Base-by-base conservation (phyloP, 345 rosid species). In the Cochlearia excelsa region DNA sequence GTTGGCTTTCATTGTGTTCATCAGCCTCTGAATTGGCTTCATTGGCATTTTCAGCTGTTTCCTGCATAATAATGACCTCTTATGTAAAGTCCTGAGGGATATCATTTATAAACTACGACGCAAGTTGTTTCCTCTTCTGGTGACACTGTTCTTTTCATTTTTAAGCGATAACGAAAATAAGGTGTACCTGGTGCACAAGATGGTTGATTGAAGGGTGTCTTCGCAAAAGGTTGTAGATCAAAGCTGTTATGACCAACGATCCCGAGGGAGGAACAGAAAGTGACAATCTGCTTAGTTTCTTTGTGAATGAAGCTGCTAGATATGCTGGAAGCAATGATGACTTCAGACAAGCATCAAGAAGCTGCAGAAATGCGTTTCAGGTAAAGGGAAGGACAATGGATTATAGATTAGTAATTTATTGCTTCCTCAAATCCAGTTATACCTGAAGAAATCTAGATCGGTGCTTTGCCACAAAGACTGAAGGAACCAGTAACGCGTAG, bases 291-390 rank as follows among this genome's bases (percentile, higher is more conserved):
- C 97, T 87, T 72, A 93, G 73, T 74, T 82, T 89, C 82, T 89
- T 93, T 9, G 84, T 79, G 76, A 89, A 93, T 44, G 95, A 83
- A 79, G 99, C 94, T 72, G 99, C 97, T 65, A 93, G 74, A 69
- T 89, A 93, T 57, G 91, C 99, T 44, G 95, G 99, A 77, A 89
- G 97, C 79, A 93, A 82, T n/a, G 95, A 78, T 7, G 95, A 89
- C 74, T 82, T 85, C 54, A 93, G 83, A 79, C 97, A 93, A 67
- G 94, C 70, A 72, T 89, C 97, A 76, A 93, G 88, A 66, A 93
- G 94, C 99, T 89, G 84, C 81, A 78, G 30, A 59, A 63, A 73
- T 16, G 54, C 16, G 51, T 57, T 51, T 73, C 51, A 51, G 62
- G 46, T 26, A 57, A 7, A 51, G 23, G 9, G 33, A 9, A 31